Percentiles rank a stretch among this genome's conserved stretches.
Evolutionary conservation across 164 flowering plant species (phyloP).

Genomic region (Sextonia rubra): DNA sequence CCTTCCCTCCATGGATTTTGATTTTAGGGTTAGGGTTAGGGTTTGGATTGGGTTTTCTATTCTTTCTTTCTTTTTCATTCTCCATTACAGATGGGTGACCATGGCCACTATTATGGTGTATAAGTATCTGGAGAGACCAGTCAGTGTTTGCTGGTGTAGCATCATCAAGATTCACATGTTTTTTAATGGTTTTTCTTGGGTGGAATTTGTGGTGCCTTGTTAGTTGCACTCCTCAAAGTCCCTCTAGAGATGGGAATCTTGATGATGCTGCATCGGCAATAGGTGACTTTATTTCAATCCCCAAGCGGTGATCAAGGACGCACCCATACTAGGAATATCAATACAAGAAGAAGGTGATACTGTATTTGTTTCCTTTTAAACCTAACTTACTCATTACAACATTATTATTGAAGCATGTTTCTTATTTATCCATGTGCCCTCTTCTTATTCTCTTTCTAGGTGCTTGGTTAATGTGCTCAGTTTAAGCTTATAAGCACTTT

Average conservation of each 20-base stretch:
- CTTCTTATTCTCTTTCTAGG: no score
- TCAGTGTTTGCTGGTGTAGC: constrained; percentile 52
- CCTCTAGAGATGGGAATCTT: constrained; percentile 37
- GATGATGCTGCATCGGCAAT: constrained; percentile 69
- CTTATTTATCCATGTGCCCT: no score
- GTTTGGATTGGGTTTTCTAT: not conserved
- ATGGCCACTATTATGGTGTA: constrained; percentile 4
- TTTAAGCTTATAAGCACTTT: no score
- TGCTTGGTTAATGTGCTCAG: no score
- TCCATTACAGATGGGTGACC: not conserved
- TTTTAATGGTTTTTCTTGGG: constrained; percentile 1
- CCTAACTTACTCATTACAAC: no score
- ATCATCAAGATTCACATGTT: constrained; percentile 61
- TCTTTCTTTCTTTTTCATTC: constrained; percentile 5
- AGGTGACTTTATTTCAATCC: constrained; percentile 26
- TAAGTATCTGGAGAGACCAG: constrained; percentile 22
- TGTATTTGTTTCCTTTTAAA: no score
- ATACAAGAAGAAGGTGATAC: no score
- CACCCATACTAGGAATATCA: no score
- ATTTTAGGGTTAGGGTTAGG: constrained; percentile 28
- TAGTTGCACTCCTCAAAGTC: no score
- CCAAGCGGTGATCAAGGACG: not conserved
- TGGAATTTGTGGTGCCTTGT: not conserved
- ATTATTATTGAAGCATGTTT: no score
- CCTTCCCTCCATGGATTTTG: not conserved